phyloP scores from a whole-genome alignment of 345 rosid species.

The Pugionium dolabratum region DNA sequence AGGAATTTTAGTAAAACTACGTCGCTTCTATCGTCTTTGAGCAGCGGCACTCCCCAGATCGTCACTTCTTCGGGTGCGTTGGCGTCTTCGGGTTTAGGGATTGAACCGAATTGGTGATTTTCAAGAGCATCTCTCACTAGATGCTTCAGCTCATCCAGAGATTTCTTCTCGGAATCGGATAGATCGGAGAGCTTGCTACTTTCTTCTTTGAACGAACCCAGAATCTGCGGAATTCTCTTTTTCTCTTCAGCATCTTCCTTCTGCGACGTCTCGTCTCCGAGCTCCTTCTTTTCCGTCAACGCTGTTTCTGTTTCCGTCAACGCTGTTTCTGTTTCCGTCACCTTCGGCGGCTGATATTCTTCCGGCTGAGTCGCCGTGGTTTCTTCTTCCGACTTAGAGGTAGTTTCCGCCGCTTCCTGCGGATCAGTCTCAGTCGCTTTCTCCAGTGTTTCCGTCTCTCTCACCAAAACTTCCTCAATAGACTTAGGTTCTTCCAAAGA shows the following conservation, averaged over 20 bases:
- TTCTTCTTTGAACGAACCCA: slow-evolving; percentile 69
- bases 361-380: slow-evolving; percentile 31
- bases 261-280: slow-evolving; percentile 2
- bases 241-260: slow-evolving; percentile 31
- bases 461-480: too few relatives aligned
- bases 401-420: not conserved
- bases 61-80: slow-evolving; percentile 53
- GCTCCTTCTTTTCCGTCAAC: slow-evolving; percentile 46
- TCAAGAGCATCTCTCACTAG: slow-evolving; percentile 48
- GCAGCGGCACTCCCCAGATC: slow-evolving; percentile 81
- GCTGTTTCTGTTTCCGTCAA: slow-evolving; percentile 39
- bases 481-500: too few relatives aligned
- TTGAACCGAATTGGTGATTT: slow-evolving; percentile 41
- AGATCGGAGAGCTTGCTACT: slow-evolving; percentile 68
- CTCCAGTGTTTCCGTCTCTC: too few relatives aligned
- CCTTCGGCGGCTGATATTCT: slow-evolving; percentile 35
- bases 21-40: slow-evolving; percentile 71
- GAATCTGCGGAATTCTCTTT: slow-evolving; percentile 42
- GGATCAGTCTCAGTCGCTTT: too few relatives aligned
- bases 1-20: slow-evolving; percentile 76
- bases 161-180: slow-evolving; percentile 50
- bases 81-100: slow-evolving; percentile 10
- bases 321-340: too few relatives aligned
- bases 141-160: slow-evolving; percentile 53
- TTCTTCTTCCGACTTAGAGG: too few relatives aligned